These are phyloP conservation scores for Ustilago trichophora DNA, from an alignment of 1,284 basidiomycete genomes.

Conservation along the genomic window DNA sequence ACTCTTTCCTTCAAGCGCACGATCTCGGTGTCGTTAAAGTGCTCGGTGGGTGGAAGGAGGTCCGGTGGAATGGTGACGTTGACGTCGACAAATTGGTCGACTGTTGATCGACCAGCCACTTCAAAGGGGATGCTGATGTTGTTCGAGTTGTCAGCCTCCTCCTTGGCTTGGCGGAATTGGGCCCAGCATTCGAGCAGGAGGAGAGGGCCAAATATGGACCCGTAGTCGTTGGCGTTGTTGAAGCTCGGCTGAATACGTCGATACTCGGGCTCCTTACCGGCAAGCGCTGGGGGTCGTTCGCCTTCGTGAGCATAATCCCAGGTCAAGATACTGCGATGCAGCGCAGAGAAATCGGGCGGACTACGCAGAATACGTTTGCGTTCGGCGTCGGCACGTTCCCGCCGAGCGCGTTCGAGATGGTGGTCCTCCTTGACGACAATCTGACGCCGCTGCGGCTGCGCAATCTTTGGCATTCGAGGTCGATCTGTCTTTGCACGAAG, in stretches of 20 bases:
- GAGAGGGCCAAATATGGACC: constrained; percentile 82
- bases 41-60: constrained; percentile 24
- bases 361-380: constrained; percentile 74
- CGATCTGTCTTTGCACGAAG: constrained; percentile 66
- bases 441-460: constrained; percentile 73
- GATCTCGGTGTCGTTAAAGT: constrained; percentile 68
- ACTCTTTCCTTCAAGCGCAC: constrained; percentile 83
- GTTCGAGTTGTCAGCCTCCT: constrained; percentile 71
- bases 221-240: constrained; percentile 76
- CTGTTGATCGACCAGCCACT: constrained; percentile 43
- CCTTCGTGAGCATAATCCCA: constrained; percentile 84
- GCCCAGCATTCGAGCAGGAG: constrained; percentile 91
- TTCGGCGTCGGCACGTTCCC: constrained; percentile 47
- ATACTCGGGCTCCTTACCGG: constrained; percentile 59
- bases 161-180: constrained; percentile 78
- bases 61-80: constrained; percentile 39
- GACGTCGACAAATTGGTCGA: constrained; percentile 53
- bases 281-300: constrained; percentile 71
- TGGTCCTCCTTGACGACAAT: constrained; percentile 76
- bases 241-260: constrained; percentile 73
- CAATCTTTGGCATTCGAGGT: constrained; percentile 62
- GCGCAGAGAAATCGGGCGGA: constrained; percentile 80
- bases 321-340: constrained; percentile 82
- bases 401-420: constrained; percentile 36
- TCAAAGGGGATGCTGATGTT: constrained; percentile 37